Conservation (phyloP, 2,329 filamentous ascomycete species). For the Leptographium galeiforme region DNA sequence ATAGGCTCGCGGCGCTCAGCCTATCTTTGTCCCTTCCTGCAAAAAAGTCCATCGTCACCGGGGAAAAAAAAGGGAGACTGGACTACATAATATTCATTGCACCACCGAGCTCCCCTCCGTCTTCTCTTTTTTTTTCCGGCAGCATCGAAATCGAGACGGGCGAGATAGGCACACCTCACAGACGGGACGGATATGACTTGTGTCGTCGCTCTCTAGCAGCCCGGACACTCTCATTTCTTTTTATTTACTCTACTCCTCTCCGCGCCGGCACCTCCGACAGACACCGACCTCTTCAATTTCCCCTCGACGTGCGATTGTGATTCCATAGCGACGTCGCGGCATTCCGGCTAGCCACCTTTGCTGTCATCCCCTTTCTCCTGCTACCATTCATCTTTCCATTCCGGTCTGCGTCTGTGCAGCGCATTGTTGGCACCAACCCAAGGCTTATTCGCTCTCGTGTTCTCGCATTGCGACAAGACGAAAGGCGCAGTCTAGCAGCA, state of each 20-base stretch:
- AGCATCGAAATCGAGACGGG: background rate
- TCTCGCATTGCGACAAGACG: background rate
- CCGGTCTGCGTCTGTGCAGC: background rate
- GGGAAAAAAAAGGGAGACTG: background rate
- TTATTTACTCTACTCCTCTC: background rate
- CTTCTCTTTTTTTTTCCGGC: background rate
- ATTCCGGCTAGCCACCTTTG: background rate
- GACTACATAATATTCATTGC: background rate
- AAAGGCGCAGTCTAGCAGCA: background rate
- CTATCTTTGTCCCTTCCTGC: background rate
- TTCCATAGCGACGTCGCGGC: background rate
- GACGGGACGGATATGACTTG: background rate
- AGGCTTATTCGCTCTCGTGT: background rate
- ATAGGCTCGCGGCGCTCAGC: background rate
- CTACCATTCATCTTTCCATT: background rate
- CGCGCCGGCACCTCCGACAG: slow-evolving; percentile 1
- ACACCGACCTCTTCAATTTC: background rate
- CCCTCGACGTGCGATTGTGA: background rate
- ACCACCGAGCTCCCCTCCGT: background rate
- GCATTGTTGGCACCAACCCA: background rate
- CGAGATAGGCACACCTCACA: background rate
- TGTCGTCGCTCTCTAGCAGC: background rate
- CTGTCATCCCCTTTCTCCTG: background rate
- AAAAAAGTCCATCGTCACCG: background rate
- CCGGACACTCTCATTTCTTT: background rate